A percentile compares a stretch with the other conserved stretches of the same genome.
These are phyloP conservation scores for Aspergillus funiculosus DNA, from an alignment of 495 filamentous ascomycete species.

Conservation along the genomic window DNA sequence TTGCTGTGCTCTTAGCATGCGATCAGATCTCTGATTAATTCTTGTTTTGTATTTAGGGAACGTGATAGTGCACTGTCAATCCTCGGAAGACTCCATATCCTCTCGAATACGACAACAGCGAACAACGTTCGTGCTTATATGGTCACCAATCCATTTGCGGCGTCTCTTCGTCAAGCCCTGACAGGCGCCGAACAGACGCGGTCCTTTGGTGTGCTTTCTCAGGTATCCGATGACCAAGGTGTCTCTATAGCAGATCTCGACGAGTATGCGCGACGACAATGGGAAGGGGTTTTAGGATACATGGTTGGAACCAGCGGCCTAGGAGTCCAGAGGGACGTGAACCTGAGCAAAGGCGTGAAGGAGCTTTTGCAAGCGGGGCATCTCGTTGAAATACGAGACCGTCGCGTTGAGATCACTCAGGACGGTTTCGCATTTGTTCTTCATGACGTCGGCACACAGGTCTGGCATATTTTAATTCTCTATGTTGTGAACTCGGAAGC, in stretches of 20 bases:
- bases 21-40: not conserved
- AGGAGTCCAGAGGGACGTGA: conserved; percentile 41
- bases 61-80: conserved; percentile 76
- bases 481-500: conserved; percentile 82
- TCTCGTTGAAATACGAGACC: conserved; percentile 63
- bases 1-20: not conserved
- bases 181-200: conserved; percentile 79
- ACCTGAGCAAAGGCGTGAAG: conserved; percentile 75
- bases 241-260: conserved; percentile 71
- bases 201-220: conserved; percentile 82
- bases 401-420: conserved; percentile 70
- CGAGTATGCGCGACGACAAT: conserved; percentile 77
- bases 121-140: conserved; percentile 60
- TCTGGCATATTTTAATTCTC: conserved; percentile 90
- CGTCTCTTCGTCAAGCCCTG: conserved; percentile 73
- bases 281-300: conserved; percentile 93
- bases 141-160: conserved; percentile 68
- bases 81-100: conserved; percentile 76
- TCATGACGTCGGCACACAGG: conserved; percentile 91
- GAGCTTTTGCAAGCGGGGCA: conserved; percentile 69
- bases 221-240: conserved; percentile 47
- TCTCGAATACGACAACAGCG: conserved; percentile 52
- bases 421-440: conserved; percentile 89
- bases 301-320: conserved; percentile 71
- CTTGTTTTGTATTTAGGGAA: conserved; percentile 43